Evolutionary conservation across 768 basidiomycete genomes (phyloP), one percentile per base, ranked within the genome.

Genomic region (Trametopsis cervina): DNA sequence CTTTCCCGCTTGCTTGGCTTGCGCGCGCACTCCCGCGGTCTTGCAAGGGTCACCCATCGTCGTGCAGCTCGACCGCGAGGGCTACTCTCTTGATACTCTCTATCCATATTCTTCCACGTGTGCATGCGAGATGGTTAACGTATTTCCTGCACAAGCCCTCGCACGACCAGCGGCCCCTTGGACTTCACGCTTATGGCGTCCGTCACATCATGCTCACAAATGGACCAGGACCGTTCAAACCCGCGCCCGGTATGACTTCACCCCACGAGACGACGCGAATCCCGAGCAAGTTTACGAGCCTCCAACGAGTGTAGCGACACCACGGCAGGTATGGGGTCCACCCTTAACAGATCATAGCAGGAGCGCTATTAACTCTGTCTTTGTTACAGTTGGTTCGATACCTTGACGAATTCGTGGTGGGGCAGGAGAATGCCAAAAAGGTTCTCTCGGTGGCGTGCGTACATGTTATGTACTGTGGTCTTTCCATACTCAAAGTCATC

Each of bases 401-500:
- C 63, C 76, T 96, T 33, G 83, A 90, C 56, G 82, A 90, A 60
- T 96, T 85, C 60, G 81, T 98, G 29, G 76, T 98, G 15, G 94
- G 94, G 1, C 94, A 98, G 63, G 86, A 89, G 55, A 77, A 75
- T 50, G 93, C 94, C 2, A 98, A 98, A 78, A 91, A 92, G 61
- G 84, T 89, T 20, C 76, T 97, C 25, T 88, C 90, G 29, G 94
- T 97, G 40, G 94, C 93, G 91, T 92, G 67, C 63, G 90, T 79
- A 21, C 18, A 37, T 40, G 23, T 13, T 20, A 36, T 39, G 21
- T 41, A n/a, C 9, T n/a, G 23, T 23, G 45, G 18, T 3, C 18
- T 36, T 37, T 17, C 4, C 27, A 11, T 39, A 7, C 17, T 22
- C 45, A 38, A 24, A n/a, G 6, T 27, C 35, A 13, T 23, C 1